Percentiles rank a stretch among this genome's conserved stretches.
These are phyloP conservation scores for Ophiostoma quercus DNA, from an alignment of 2,329 filamentous ascomycete genomes.

Conservation along the genomic window DNA sequence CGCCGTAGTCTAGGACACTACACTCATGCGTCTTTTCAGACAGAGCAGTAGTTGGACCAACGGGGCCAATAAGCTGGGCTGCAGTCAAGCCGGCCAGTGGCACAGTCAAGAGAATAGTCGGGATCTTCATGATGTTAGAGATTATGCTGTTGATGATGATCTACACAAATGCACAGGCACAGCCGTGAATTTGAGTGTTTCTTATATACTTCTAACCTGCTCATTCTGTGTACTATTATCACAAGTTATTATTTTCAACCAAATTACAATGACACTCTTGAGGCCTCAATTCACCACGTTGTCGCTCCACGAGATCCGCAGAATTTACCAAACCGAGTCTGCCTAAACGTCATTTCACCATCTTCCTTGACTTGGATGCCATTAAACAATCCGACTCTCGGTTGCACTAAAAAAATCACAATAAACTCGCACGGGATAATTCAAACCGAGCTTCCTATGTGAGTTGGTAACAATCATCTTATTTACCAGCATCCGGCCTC, in stretches of 20 bases:
- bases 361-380: neutral
- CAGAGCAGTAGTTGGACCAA: neutral
- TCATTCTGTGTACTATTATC: neutral
- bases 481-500: neutral
- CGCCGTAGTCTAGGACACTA: neutral
- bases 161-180: neutral
- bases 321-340: neutral
- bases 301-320: neutral
- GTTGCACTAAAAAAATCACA: no score
- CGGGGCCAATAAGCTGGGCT: slow-evolving; percentile 1
- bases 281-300: neutral
- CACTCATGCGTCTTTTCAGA: neutral
- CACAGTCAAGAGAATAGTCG: neutral
- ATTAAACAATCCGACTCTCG: neutral
- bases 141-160: neutral
- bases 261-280: neutral
- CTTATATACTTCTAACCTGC: neutral
- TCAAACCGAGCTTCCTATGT: neutral
- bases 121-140: neutral
- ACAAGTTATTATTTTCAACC: neutral
- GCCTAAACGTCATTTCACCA: neutral
- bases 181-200: neutral
- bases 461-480: neutral
- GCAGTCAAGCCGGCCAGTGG: neutral
- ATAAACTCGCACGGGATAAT: neutral